phyloP scores from a whole-genome alignment of 768 basidiomycete species.

The Albatrellus ellisii region DNA sequence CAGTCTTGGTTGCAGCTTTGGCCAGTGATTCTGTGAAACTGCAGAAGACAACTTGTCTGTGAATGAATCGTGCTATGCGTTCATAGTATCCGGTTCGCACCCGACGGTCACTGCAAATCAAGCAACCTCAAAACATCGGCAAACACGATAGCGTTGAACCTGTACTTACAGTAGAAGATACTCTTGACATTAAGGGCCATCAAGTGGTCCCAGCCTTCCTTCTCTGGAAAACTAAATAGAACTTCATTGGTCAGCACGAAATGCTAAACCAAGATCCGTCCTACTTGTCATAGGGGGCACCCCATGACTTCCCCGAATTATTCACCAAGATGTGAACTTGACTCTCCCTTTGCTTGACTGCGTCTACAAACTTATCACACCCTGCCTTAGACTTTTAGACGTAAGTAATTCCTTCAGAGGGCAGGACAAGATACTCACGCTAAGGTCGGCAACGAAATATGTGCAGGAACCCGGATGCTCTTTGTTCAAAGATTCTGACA shows the following conservation, averaged over 20 bases:
- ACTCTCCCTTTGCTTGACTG: slow-evolving; percentile 54
- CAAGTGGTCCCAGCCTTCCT: slow-evolving; percentile 77
- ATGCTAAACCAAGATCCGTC: background rate
- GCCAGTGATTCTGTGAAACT: slow-evolving; percentile 47
- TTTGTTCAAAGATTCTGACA: slow-evolving; percentile 42
- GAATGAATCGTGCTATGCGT: background rate
- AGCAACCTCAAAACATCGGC: background rate
- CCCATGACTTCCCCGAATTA: slow-evolving; percentile 76
- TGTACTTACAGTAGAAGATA: slow-evolving; percentile 57
- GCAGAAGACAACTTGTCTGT: background rate
- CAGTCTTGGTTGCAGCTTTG: slow-evolving; percentile 46
- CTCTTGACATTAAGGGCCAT: slow-evolving; percentile 79
- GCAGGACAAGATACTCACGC: slow-evolving; percentile 30
- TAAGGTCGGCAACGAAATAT: slow-evolving; percentile 65
- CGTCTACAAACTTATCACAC: slow-evolving; percentile 55
- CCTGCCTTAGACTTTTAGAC: slow-evolving; percentile 54
- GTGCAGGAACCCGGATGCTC: slow-evolving; percentile 46
- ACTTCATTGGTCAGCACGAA: background rate
- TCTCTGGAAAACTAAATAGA: slow-evolving; percentile 48
- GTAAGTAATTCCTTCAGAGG: background rate
- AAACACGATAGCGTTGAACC: slow-evolving; percentile 1
- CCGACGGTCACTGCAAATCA: slow-evolving; percentile 37
- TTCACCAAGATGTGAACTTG: slow-evolving; percentile 78
- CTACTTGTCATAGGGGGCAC: slow-evolving; percentile 44
- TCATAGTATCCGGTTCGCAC: slow-evolving; percentile 18